Conservation (phyloP, 164 flowering plant species). For the Sextonia rubra region DNA sequence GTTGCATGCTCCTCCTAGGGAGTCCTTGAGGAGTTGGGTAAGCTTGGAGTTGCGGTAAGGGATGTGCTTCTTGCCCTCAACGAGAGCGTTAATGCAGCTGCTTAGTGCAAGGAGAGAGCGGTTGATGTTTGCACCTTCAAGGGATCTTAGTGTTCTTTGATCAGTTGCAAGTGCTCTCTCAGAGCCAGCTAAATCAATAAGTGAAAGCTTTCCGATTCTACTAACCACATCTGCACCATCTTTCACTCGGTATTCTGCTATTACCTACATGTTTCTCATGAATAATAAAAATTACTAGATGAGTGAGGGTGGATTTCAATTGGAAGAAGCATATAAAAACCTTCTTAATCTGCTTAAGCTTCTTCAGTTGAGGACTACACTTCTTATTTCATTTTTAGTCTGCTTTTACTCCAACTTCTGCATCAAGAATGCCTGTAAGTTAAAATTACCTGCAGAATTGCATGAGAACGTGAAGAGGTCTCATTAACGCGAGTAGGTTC, state of each 20-base stretch:
- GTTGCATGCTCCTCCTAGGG: conserved; percentile 85
- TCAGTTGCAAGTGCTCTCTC: conserved; percentile 97
- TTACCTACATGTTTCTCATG: conserved; percentile 40
- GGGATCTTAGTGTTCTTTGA: conserved; percentile 80
- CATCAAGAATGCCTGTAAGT: background rate
- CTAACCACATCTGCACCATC: conserved; percentile 55
- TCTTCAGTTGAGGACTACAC: no score
- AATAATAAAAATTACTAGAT: background rate
- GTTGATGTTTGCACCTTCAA: conserved; percentile 94
- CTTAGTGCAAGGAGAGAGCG: conserved; percentile 90
- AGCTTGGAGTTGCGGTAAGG: conserved; percentile 91
- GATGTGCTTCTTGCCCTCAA: conserved; percentile 93
- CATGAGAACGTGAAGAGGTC: conserved; percentile 94
- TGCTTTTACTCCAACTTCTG: background rate
- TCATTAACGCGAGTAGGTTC: conserved; percentile 94
- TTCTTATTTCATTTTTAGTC: background rate
- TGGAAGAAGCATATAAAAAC: background rate
- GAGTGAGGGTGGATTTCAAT: background rate
- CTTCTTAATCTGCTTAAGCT: background rate
- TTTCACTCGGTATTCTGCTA: conserved; percentile 66
- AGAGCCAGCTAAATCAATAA: conserved; percentile 93
- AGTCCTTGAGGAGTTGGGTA: conserved; percentile 94
- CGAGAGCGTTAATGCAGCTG: conserved; percentile 95
- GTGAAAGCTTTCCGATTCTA: conserved; percentile 79
- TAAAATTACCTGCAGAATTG: conserved; percentile 76